Evolutionary conservation across 345 rosid genomes (phyloP).

Genomic region (Rhizophora mangle): DNA sequence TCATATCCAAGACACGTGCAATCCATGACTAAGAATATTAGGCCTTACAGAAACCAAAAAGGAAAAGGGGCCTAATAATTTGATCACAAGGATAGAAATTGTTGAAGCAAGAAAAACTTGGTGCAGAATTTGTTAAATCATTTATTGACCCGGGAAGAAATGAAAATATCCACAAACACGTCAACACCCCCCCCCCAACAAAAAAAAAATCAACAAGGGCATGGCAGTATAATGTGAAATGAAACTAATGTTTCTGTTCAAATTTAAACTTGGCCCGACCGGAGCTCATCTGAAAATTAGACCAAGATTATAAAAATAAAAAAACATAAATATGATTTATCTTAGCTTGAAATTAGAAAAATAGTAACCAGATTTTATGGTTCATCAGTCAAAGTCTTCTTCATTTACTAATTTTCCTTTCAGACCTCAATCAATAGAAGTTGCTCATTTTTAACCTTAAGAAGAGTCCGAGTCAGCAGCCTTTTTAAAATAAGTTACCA

Average conservation of each 20-base stretch:
- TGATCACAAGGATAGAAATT: not conserved
- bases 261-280: too few relatives aligned
- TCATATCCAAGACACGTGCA: slow-evolving; percentile 1
- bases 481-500: slow-evolving; percentile 11
- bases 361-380: too few relatives aligned
- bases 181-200: too few relatives aligned
- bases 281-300: too few relatives aligned
- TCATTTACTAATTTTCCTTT: not conserved
- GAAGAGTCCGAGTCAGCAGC: not conserved
- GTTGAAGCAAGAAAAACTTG: not conserved
- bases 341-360: too few relatives aligned
- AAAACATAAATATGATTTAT: too few relatives aligned
- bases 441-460: not conserved
- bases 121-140: not conserved
- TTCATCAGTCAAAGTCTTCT: not conserved
- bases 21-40: not conserved
- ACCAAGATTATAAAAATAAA: too few relatives aligned
- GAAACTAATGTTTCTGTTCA: too few relatives aligned
- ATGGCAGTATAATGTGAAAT: too few relatives aligned
- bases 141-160: not conserved
- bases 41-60: not conserved
- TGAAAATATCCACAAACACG: not conserved
- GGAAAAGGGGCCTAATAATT: not conserved
- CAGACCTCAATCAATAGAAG: not conserved
- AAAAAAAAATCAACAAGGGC: too few relatives aligned